Evolutionary conservation across 2,329 filamentous ascomycete species (phyloP), one percentile per base, ranked within the genome.

Genomic region (Verticillium zaregamsianum): DNA sequence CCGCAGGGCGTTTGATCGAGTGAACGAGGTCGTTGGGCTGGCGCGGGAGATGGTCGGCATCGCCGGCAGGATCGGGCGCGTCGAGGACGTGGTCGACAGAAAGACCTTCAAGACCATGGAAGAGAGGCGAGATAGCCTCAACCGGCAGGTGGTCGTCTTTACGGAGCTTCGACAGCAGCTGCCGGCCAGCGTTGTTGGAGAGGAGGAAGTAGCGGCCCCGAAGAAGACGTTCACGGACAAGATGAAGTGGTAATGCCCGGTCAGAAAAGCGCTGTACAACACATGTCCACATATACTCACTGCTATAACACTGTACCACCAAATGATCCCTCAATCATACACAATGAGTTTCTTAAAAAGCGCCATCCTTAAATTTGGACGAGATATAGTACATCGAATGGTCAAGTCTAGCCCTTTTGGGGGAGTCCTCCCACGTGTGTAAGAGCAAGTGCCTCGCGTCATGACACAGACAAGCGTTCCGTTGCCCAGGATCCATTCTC

Each of bases 41-140:
- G 79, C 77, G 2, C 76, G 80, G 39, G 72, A 74, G 60, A 80
- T 83, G 77, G 76, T 80, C 63, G 72, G 75, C 32, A 75, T 77
- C 17, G 76, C 76, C 39, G 80, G 80, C 71, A 78, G 77, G 68
- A 72, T 82, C 37, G 64, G 76, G 58, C 68, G 74, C 28, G 77
- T 82, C 63, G 61, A 67, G 45, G 74, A 81, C 73, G 70, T 79
- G 1, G 68, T 73, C 20, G 71, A 65, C 33, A 55, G 70, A 4
- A 64, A 69, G 9, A 69, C 77, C 31, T 65, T 76, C 32, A 66
- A 70, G 28, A 64, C 72, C 56, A 65, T 82, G 49, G 73, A 67
- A 45, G 57, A 58, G 17, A 69, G 68, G 40, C 70, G 73, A 23
- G 70, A 68, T 62, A 59, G 71, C 37, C 61, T 76, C 49, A 72